Evolutionary conservation across 805 yeast species (phyloP), one percentile per base, ranked within the genome.

Genomic region (Candida corydali): DNA sequence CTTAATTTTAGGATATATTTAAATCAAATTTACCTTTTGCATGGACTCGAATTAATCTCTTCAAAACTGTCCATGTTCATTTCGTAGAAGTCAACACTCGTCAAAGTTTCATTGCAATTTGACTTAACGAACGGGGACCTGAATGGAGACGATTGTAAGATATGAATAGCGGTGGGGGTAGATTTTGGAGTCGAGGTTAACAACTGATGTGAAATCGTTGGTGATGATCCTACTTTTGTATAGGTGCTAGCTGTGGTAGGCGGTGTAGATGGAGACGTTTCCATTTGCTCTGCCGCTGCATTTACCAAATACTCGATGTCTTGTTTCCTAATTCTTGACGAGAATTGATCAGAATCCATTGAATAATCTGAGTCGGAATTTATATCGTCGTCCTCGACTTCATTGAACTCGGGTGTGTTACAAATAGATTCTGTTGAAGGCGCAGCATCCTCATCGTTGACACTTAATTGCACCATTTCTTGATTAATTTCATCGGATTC

Each of bases 31-130:
- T 16, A 16, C 11, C 16, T 17, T 15, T 27, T 7, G 8, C 20
- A 27, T 8, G 30, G 30, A 27, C 26, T 24, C n/a, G 26, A 24
- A 9, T 24, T 24, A 10, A 14, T 26, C 4, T 30, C 34, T 12
- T 15, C 16, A 12, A 30, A 30, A 30, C n/a, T 15, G 22, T 30
- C 34, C 34, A 30, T 30, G 18, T 30, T 30, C 3, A 22, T 15
- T 3, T 30, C 26, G 14, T 14, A 30, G 16, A 9, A 30, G 10
- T 24, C 26, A 6, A 9, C 4, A 9, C 26, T 24, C n/a, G 26
- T 7, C 9, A 24, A 24, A 6, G 26, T 6, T 8, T 30, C 34
- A 14, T 22, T 30, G 4, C 12, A 18, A 8, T 14, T 3, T 15
- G 23, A n/a, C n/a, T n/a, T n/a, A n/a, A 8, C 7, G 9, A 14